phyloP scores from a whole-genome alignment of 139 green algal species.

The Monoraphidium neglectum region DNA sequence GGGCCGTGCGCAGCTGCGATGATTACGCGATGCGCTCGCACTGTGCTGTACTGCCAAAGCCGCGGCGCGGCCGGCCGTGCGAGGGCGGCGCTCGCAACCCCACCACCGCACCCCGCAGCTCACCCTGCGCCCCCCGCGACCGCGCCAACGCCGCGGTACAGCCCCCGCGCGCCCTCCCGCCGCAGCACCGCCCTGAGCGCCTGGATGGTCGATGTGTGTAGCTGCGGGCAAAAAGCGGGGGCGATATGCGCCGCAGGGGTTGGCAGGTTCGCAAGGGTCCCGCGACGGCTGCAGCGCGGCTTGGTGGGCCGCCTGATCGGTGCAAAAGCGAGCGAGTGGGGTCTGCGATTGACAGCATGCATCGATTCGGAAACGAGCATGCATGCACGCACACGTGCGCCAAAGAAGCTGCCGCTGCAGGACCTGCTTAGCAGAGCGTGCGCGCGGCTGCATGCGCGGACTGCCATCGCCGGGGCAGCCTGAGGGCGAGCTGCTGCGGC shows the following conservation, averaged over 20 bases:
- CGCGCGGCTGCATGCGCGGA: not conserved
- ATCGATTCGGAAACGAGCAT: no score
- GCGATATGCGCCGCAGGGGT: not conserved
- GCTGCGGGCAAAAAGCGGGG: slow-evolving; percentile 41
- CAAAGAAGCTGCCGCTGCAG: no score
- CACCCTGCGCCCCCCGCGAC: slow-evolving; percentile 74
- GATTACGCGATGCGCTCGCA: no score
- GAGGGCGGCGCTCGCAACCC: no score
- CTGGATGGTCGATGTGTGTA: slow-evolving; percentile 58
- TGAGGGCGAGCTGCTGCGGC: not conserved
- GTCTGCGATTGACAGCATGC: not conserved
- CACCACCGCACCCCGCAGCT: no score
- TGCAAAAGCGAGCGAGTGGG: not conserved
- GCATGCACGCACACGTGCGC: no score
- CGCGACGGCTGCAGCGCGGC: no score
- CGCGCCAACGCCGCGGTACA: slow-evolving; percentile 84
- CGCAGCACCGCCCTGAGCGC: slow-evolving; percentile 66
- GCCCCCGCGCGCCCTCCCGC: slow-evolving; percentile 71
- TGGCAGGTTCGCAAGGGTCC: not conserved
- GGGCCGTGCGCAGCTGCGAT: not conserved
- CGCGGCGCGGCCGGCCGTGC: no score
- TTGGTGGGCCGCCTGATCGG: not conserved
- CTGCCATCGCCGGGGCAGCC: not conserved
- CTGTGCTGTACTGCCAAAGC: no score
- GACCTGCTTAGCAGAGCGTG: no score